Base-by-base conservation (phyloP, 306 rosid genomes). In the Aeschynomene evenia region DNA sequence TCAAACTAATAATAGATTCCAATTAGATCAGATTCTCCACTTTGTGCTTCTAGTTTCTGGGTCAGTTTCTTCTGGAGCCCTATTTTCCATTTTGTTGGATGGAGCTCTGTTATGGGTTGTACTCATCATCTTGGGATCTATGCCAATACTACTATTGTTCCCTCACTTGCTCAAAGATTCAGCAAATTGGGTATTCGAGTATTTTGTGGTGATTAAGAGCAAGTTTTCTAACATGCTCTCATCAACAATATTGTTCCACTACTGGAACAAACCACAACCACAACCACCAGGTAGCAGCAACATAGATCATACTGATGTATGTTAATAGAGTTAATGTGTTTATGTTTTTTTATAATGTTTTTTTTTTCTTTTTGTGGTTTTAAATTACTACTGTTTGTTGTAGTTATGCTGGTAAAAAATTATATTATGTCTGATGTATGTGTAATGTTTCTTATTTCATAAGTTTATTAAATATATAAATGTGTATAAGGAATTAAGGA, bases 41-140 rank as follows among this genome's bases (percentile, higher is more conserved):
- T 60, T 15, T 23, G 11, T 34, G 2, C 66, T 77, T 63, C 55
- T 77, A 6, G n/a, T 63, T 18, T 54, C 19, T 1, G 81, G 77
- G 13, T 15, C 62, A 19, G 15, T 77, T 23, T 63, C 81, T 22
- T 54, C 77, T 0, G 63, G 37, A 2, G 55, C 81, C 5, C 61
- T 77, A 23, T 53, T 64, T 1, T 52, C 72, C 6, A 34, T 77
- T 53, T 15, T 63, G 14, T 7, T 63, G 21, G 14, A 8, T 3
- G 34, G 6, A 1, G 13, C 9, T 0, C 68, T 70, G 13, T 34
- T 63, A 12, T 43, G 61, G 68, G 9, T 70, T 63, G 36, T 77
- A 22, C 22, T 77, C 6, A 55, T 70, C 26, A 14, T 55, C 1
- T 63, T 77, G 72, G 72, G 60, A 62, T 63, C 60, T 23, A 13